These are phyloP conservation scores for Alisma plantagoaquatica DNA, from an alignment of 106 monocot species.

Conservation along the genomic window DNA sequence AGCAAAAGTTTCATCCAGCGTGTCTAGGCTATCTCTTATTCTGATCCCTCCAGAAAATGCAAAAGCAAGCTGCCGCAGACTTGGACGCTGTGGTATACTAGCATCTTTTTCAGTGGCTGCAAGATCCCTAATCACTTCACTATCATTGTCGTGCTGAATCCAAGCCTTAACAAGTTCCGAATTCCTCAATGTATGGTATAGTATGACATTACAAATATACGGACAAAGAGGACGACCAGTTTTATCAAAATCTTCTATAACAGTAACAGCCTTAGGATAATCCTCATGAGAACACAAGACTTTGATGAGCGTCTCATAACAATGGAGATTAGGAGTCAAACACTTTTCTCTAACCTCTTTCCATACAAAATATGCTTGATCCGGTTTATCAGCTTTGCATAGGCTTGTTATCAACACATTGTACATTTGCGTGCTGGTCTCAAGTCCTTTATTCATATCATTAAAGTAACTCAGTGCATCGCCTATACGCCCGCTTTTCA, in stretches of 20 bases:
- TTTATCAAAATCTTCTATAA: conserved; percentile 59
- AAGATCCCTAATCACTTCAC: no score
- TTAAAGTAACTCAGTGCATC: conserved; percentile 51
- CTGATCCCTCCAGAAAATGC: conserved; percentile 58
- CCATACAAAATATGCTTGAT: conserved; percentile 61
- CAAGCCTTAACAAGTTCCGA: conserved; percentile 43
- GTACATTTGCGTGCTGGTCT: conserved; percentile 53
- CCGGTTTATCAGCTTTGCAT: conserved; percentile 47
- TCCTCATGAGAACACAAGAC: conserved; percentile 30
- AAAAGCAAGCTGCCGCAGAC: conserved; percentile 43
- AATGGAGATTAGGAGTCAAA: conserved; percentile 52
- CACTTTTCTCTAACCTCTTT: conserved; percentile 51
- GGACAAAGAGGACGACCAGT: conserved; percentile 61
- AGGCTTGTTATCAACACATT: conserved; percentile 61
- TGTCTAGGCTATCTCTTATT: conserved; percentile 32
- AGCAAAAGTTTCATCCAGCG: conserved; percentile 50
- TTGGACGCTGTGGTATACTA: conserved; percentile 5
- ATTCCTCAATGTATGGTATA: conserved; percentile 60
- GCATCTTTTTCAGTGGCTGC: conserved; percentile 1
- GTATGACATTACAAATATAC: conserved; percentile 68
- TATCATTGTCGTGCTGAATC: no score
- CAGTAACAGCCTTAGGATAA: conserved; percentile 35
- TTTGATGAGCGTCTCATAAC: conserved; percentile 77
- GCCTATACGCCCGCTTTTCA: conserved; percentile 42
- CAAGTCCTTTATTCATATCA: conserved; percentile 19